Base-by-base conservation (phyloP, 768 basidiomycete genomes). In the Solioccasus polychromus region DNA sequence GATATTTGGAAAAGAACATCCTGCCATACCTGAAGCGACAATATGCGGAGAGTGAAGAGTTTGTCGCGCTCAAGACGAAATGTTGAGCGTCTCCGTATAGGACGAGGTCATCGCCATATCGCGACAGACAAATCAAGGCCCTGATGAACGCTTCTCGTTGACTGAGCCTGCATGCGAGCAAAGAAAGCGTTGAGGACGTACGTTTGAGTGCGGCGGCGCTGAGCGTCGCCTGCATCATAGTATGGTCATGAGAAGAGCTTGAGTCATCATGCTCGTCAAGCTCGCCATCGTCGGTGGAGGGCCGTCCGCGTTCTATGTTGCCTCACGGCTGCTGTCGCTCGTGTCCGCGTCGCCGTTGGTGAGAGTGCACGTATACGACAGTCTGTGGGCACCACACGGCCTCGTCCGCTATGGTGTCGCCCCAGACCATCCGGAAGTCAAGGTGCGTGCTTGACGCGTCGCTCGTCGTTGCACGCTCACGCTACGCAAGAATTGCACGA, bases 391-490 rank as follows among this genome's bases (percentile, higher is more conserved):
- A 23, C 95, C 95, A 10, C 90, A 96, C 61, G 96, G 96, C 1
- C 76, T 98, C 1, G 93, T 96, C 4, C 75, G 96, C 35, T 99
- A 94, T 59, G 94, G 96, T 0, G 94, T 99, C 12, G 95, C 96
- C 10, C 95, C 95, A 35, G 95, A 98, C 70, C 95, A 98, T 66
- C 92, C 96, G 9, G 95, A 97, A 71, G 94, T 98, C 66, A 99
- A 97, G 80, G 95, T 57, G 42, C 43, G 48, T 32, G 25, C 35
- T 15, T 25, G 24, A 14, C 44, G 20, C 37, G 35, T 17, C 9
- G 45, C 3, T 41, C 39, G 34, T 39, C 46, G 18, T 32, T 39
- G 44, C 23, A 18, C 17, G 39, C 58, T 61, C 32, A 55, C 45
- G 2, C 14, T 9, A 18, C n/a, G 18, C 36, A 38, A 97, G 94